A percentile compares a stretch with the other conserved stretches of the same genome.
Evolutionary conservation across 768 basidiomycete genomes (phyloP).

Genomic region (Termitomyces heimii): DNA sequence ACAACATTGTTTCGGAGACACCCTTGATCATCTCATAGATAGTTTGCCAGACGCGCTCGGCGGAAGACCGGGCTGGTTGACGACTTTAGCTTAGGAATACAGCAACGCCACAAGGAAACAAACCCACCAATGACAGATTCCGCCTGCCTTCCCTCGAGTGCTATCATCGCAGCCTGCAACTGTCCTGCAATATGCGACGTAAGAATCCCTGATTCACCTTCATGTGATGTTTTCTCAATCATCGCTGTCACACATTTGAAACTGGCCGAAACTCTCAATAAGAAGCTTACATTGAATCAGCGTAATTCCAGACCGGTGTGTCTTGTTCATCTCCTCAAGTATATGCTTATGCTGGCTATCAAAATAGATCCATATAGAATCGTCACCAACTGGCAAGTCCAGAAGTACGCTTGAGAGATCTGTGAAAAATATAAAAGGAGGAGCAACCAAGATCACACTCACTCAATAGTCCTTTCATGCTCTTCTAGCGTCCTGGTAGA

Average conservation of each 20-base stretch:
- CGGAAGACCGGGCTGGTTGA: conserved; percentile 56
- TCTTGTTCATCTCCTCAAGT: conserved; percentile 64
- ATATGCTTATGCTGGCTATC: conserved; percentile 91
- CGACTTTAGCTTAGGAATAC: background rate
- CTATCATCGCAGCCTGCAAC: conserved; percentile 52
- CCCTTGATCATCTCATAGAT: conserved; percentile 76
- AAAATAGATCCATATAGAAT: conserved; percentile 94
- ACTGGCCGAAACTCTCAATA: background rate
- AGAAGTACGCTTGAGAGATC: conserved; percentile 61
- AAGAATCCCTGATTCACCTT: conserved; percentile 31
- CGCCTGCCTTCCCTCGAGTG: conserved; percentile 57
- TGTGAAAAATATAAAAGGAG: conserved; percentile 6
- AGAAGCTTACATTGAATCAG: conserved; percentile 45
- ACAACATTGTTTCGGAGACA: conserved; percentile 78
- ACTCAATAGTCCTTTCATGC: conserved; percentile 97
- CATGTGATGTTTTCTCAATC: conserved; percentile 34
- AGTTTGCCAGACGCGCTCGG: conserved; percentile 77
- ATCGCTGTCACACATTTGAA: conserved; percentile 30
- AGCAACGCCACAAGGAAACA: background rate
- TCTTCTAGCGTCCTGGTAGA: conserved; percentile 79
- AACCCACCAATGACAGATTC: conserved; percentile 56
- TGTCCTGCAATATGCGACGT: conserved; percentile 45
- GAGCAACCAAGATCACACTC: conserved; percentile 19
- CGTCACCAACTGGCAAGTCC: conserved; percentile 81
- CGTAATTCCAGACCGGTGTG: conserved; percentile 47